These are phyloP conservation scores for Yarrowia alimentaria DNA, from an alignment of 805 yeast genomes.

Conservation along the genomic window DNA sequence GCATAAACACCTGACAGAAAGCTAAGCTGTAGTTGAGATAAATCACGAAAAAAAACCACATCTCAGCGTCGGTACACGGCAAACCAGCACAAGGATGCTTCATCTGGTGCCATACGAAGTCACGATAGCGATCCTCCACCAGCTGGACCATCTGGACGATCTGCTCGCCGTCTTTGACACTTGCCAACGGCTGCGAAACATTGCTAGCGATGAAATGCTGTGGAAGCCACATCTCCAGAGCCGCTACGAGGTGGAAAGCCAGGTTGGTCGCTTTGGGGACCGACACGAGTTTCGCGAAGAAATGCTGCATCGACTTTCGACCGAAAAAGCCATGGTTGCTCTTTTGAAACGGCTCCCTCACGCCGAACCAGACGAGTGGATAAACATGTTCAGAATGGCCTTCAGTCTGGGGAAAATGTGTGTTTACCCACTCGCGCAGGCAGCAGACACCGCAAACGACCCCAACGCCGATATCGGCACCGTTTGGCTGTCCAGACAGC, in stretches of 20 bases:
- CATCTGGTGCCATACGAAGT: conserved; percentile 16
- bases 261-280: neutral
- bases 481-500: conserved; percentile 15
- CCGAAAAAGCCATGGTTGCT: neutral
- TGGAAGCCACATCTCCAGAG: conserved; percentile 10
- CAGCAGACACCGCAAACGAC: neutral
- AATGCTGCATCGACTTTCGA: conserved; percentile 8
- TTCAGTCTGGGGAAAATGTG: conserved; percentile 21
- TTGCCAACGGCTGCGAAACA: neutral
- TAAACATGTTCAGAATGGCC: conserved; percentile 11
- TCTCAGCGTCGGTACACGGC: too few species aligned
- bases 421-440: conserved; percentile 1
- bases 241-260: conserved; percentile 1
- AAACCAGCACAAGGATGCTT: neutral
- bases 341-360: neutral
- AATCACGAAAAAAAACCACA: too few species aligned
- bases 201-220: neutral
- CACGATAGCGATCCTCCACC: conserved; percentile 12
- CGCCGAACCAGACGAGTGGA: conserved; percentile 8
- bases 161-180: conserved; percentile 19
- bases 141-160: conserved; percentile 1
- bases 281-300: conserved; percentile 1
- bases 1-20: too few species aligned
- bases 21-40: too few species aligned
- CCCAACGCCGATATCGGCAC: too few species aligned